Evolutionary conservation across 306 rosid genomes (phyloP).

Genomic region (Luffa acutangula): DNA sequence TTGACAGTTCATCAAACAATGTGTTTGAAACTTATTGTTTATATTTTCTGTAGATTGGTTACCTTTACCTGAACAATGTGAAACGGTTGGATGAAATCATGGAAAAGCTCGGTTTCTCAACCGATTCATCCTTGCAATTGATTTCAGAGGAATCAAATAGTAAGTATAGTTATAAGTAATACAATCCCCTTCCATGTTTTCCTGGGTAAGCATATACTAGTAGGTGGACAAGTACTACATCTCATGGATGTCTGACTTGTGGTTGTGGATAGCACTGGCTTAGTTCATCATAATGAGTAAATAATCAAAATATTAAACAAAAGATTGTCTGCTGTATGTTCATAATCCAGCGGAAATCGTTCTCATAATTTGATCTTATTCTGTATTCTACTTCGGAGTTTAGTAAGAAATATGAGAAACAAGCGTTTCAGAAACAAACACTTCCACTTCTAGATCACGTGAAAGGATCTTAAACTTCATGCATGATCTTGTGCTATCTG

Average conservation of each 20-base stretch:
- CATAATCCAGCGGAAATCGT: neutral
- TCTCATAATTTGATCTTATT: neutral
- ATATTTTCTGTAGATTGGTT: slow-evolving; percentile 50
- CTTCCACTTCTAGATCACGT: neutral
- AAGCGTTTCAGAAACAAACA: neutral
- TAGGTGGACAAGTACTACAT: neutral
- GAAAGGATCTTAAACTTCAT: neutral
- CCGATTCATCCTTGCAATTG: slow-evolving; percentile 50
- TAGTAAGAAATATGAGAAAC: neutral
- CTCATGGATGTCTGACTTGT: neutral
- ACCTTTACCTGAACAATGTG: slow-evolving; percentile 65
- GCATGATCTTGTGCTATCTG: neutral
- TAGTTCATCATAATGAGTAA: neutral
- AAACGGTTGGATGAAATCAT: slow-evolving; percentile 74
- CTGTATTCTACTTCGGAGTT: neutral
- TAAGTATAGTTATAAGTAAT: slow-evolving; percentile 20
- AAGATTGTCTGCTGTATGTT: neutral
- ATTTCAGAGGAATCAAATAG: slow-evolving; percentile 39
- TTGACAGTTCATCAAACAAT: neutral
- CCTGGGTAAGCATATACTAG: neutral
- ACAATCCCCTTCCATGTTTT: neutral
- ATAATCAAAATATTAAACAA: neutral
- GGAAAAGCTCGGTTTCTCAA: slow-evolving; percentile 70
- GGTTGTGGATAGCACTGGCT: neutral
- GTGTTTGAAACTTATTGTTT: neutral